A percentile compares a stretch with the other conserved stretches of the same genome.
These are phyloP conservation scores for Micractinium sp. DNA, from an alignment of 139 green algal genomes.

Conservation along the genomic window DNA sequence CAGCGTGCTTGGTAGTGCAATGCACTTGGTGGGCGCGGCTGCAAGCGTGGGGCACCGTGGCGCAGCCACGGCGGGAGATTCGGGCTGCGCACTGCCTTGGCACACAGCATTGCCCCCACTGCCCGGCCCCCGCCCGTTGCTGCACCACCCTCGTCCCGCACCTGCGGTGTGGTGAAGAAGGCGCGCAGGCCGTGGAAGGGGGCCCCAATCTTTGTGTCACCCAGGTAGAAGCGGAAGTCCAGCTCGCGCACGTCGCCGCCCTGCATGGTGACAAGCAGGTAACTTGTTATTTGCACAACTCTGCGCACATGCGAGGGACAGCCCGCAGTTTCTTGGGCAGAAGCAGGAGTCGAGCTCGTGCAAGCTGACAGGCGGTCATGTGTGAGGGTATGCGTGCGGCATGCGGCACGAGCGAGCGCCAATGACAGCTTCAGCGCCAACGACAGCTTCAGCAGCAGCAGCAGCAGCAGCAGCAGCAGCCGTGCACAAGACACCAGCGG, in stretches of 20 bases:
- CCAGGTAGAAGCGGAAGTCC: slow-evolving; percentile 92
- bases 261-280: no score
- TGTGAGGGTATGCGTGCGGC: no score
- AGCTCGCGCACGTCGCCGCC: slow-evolving; percentile 89
- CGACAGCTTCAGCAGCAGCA: neutral
- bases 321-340: no score
- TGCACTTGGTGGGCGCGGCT: neutral
- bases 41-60: neutral
- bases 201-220: slow-evolving; percentile 85
- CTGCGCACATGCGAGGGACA: no score
- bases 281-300: no score
- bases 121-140: neutral
- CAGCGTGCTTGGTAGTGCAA: no score
- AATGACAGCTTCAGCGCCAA: neutral
- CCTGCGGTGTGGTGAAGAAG: slow-evolving; percentile 96
- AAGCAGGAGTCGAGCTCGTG: neutral
- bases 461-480: neutral
- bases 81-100: no score
- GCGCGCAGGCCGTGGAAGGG: slow-evolving; percentile 92
- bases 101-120: neutral
- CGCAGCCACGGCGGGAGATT: no score
- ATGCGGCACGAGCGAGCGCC: no score
- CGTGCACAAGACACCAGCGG: neutral
- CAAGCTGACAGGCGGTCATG: no score
- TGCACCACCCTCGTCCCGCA: slow-evolving; percentile 75